These are phyloP conservation scores for Aspergillus quadricinctus DNA, from an alignment of 2,329 filamentous ascomycete genomes.

Conservation along the genomic window DNA sequence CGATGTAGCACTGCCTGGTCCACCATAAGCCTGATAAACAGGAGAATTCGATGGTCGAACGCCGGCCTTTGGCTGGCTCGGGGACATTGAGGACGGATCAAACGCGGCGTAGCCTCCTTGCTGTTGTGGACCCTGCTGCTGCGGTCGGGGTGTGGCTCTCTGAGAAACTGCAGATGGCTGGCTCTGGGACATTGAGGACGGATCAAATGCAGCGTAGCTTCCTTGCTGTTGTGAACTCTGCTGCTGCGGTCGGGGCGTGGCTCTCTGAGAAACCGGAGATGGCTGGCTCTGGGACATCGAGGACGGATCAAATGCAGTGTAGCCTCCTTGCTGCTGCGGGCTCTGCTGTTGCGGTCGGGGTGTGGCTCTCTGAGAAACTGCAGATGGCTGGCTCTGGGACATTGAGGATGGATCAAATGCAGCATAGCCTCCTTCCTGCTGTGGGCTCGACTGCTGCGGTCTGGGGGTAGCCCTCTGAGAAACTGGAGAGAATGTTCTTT, in stretches of 20 bases:
- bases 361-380: constrained; percentile 7
- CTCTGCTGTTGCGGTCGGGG: constrained; percentile 8
- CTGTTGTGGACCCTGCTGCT: constrained; percentile 5
- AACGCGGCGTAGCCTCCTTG: constrained; percentile 20
- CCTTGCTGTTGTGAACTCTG: constrained; percentile 5
- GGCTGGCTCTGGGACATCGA: not conserved
- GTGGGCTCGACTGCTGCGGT: no score
- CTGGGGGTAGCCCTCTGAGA: no score
- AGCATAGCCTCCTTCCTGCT: no score
- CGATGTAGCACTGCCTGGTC: constrained; percentile 18
- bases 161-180: constrained; percentile 9
- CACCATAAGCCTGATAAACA: constrained; percentile 15
- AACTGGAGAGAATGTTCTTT: constrained; percentile 7
- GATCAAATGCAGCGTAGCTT: constrained; percentile 22
- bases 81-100: constrained; percentile 9
- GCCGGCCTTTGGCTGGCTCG: not conserved
- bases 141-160: constrained; percentile 6
- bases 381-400: not conserved
- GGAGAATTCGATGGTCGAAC: constrained; percentile 1
- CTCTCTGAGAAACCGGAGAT: constrained; percentile 9
- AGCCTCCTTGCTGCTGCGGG: constrained; percentile 9
- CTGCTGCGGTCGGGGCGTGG: constrained; percentile 7
- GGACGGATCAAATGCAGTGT: constrained; percentile 20
- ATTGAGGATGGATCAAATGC: no score
- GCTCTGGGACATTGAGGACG: constrained; percentile 6